A percentile compares a stretch with the other conserved stretches of the same genome.
phyloP scores from a whole-genome alignment of 345 rosid genomes.

The Ceriops decandra region DNA sequence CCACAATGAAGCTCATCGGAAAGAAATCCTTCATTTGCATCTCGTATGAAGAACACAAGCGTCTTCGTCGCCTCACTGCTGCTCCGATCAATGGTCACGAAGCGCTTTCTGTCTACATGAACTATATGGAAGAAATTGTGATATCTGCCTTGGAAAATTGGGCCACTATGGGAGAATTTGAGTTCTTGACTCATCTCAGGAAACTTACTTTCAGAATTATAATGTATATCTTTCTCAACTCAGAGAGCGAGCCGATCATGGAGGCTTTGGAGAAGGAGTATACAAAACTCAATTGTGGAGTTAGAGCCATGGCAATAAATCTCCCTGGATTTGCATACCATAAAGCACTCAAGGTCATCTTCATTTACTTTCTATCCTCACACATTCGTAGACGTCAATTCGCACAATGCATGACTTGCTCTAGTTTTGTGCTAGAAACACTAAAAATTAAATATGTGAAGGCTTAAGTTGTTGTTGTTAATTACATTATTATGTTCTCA shows the following conservation, averaged over 20 bases:
- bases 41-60: constrained; percentile 77
- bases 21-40: constrained; percentile 70
- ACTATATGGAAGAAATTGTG: constrained; percentile 62
- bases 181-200: constrained; percentile 63
- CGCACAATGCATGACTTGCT: neutral
- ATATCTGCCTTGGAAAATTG: constrained; percentile 49
- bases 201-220: constrained; percentile 78
- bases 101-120: constrained; percentile 57
- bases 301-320: constrained; percentile 85
- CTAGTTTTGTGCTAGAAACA: too few species aligned
- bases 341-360: constrained; percentile 67
- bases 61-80: constrained; percentile 68
- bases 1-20: constrained; percentile 64
- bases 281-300: constrained; percentile 66
- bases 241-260: constrained; percentile 56
- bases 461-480: too few species aligned
- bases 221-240: constrained; percentile 74
- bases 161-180: constrained; percentile 60
- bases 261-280: constrained; percentile 72
- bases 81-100: constrained; percentile 81
- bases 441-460: too few species aligned
- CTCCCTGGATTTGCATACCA: constrained; percentile 84
- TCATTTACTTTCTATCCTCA: neutral
- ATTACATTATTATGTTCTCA: too few species aligned
- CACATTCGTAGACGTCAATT: neutral